Evolutionary conservation across 768 basidiomycete species (phyloP), one percentile per base, ranked within the genome.

Genomic region (Aureoboletus auriporus): DNA sequence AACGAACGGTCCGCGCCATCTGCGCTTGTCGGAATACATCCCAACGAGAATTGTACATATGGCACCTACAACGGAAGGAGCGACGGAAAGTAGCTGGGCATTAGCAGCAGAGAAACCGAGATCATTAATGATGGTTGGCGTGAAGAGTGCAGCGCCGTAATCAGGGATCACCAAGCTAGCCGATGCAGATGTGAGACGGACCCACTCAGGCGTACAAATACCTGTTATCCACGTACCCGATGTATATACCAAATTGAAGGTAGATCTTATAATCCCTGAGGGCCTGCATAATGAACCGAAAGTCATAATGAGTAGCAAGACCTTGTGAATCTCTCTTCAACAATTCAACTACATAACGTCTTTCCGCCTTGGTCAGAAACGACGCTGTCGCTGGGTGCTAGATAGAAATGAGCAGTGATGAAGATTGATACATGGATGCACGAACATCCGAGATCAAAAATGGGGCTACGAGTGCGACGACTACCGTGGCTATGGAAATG

Each of bases 341-440:
- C 68, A 75, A 63, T 12, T 68, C 51, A 10, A 69, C 42, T 11
- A 79, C 60, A 40, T 69, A 63, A 27, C 47, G 49, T 42, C 69
- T 71, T 55, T 83, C 80, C 0, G 54, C 44, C 3, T 69, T 65
- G 9, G 70, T 74, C 50, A 80, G 60, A 63, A 80, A 82, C 29
- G 60, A 67, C n/a, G 79, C 79, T 1, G 78, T 80, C 52, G 72
- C 72, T 28, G 79, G 77, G 59, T 77, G 77, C 74, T 75, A 45
- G 4, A 23, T 8, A 27, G 30, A 28, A n/a, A 30, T 50, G 14
- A 14, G 39, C 8, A 30, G 27, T 14, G 10, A 11, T 35, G 44
- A 6, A 16, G 23, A 39, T 17, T 10, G 8, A 31, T 23, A 29
- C 35, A 44, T 33, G 23, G 20, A 23, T 23, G 20, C 20, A 23